Percentiles rank a stretch among this genome's conserved stretches.
These are phyloP conservation scores for Forsythia suspensa DNA, from an alignment of 257 asterid species.

Conservation along the genomic window DNA sequence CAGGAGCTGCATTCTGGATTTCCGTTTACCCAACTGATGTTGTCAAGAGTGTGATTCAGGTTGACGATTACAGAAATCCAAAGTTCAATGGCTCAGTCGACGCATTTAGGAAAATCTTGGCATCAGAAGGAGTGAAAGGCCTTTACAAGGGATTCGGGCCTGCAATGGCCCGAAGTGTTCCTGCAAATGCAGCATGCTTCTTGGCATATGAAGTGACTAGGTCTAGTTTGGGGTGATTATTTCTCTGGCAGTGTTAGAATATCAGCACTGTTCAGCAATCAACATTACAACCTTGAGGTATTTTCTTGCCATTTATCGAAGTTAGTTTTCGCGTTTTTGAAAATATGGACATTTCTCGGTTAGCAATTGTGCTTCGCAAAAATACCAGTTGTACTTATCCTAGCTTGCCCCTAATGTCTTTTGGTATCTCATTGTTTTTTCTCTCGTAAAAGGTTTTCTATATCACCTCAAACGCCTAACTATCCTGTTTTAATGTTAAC, in stretches of 20 bases:
- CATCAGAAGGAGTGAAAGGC: constrained; percentile 71
- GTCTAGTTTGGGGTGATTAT: constrained; percentile 68
- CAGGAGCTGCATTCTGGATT: constrained; percentile 78
- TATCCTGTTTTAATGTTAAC: too few relatives aligned
- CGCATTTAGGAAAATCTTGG: constrained; percentile 68
- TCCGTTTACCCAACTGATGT: constrained; percentile 79
- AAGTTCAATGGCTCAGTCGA: constrained; percentile 66
- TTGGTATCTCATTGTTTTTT: too few relatives aligned
- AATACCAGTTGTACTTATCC: too few relatives aligned
- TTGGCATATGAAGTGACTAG: constrained; percentile 77
- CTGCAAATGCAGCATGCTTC: constrained; percentile 90
- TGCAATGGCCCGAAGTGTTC: constrained; percentile 85
- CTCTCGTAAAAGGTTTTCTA: too few relatives aligned
- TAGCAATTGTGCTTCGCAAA: neutral
- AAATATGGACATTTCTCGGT: constrained; percentile 6
- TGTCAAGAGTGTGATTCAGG: constrained; percentile 74
- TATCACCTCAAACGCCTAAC: too few relatives aligned
- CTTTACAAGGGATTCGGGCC: constrained; percentile 89
- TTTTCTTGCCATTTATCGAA: constrained; percentile 7
- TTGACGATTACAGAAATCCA: constrained; percentile 74
- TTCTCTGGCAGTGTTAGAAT: neutral
- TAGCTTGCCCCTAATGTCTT: too few relatives aligned
- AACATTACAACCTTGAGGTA: neutral
- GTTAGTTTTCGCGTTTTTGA: neutral
- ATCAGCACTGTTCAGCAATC: neutral